Percentiles rank a stretch among this genome's conserved stretches.
Conservation (phyloP, 2,329 filamentous ascomycete genomes). For the Pseudogymnoascus sp. region DNA sequence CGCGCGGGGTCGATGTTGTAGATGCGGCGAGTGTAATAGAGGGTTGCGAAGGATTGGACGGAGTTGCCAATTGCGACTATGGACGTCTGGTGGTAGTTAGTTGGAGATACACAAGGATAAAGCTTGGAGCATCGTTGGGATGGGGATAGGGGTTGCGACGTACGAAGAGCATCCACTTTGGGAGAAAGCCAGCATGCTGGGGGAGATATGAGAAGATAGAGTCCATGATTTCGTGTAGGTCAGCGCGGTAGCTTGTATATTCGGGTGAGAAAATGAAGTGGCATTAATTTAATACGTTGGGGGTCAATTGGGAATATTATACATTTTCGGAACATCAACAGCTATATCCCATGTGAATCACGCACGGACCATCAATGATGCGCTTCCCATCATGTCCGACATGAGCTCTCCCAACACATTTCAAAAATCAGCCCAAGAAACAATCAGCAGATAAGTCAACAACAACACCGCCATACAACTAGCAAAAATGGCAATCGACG, state of each 20-base stretch:
- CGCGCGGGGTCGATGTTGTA: conserved; percentile 55
- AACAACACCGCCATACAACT: not conserved
- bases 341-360: not conserved
- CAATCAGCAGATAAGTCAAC: not conserved
- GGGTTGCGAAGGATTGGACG: conserved; percentile 71
- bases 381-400: too few relatives aligned
- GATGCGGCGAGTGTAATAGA: conserved; percentile 76
- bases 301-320: not conserved
- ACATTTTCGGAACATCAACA: not conserved
- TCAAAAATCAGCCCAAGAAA: not conserved
- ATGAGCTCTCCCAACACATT: not conserved
- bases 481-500: conserved; percentile 17
- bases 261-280: not conserved
- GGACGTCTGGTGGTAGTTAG: conserved; percentile 53
- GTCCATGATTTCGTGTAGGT: not conserved
- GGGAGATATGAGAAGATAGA: conserved; percentile 12
- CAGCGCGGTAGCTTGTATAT: not conserved
- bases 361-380: conserved; percentile 1
- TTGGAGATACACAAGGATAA: conserved; percentile 1
- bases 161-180: conserved; percentile 59
- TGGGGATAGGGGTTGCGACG: conserved; percentile 15
- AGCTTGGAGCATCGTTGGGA: not conserved
- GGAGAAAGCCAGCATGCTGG: conserved; percentile 41
- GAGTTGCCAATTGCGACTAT: conserved; percentile 77
- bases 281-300: not conserved